phyloP scores from a whole-genome alignment of 805 yeast species.

The Cephaloascus fragrans region DNA sequence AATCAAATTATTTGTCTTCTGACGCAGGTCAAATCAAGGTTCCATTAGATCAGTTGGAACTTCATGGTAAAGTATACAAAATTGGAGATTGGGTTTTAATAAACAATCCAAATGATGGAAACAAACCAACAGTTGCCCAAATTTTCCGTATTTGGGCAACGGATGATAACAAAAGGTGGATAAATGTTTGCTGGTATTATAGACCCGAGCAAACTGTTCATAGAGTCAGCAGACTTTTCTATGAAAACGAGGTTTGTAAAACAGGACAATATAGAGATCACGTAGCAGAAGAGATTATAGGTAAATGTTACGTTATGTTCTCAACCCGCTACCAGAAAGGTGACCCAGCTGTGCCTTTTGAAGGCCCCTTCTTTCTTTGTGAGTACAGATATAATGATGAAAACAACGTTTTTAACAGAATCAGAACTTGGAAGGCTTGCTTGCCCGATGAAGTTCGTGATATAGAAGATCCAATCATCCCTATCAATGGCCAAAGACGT shows the following conservation, averaged over 20 bases:
- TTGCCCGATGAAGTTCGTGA: conserved; percentile 93
- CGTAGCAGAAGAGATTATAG: conserved; percentile 75
- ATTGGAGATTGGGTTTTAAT: conserved; percentile 96
- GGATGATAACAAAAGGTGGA: conserved; percentile 76
- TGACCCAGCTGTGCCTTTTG: conserved; percentile 73
- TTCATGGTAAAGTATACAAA: conserved; percentile 61
- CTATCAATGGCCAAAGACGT: conserved; percentile 56
- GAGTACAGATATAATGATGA: conserved; percentile 90
- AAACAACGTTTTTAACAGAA: conserved; percentile 85
- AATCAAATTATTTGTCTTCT: conserved; percentile 55
- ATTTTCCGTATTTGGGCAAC: conserved; percentile 86
- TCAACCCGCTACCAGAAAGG: conserved; percentile 93
- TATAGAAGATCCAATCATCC: conserved; percentile 69
- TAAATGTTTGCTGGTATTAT: conserved; percentile 96
- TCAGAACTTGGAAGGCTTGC: conserved; percentile 98
- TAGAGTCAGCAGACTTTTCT: conserved; percentile 78
- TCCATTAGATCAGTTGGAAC: conserved; percentile 71
- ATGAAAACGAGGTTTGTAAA: conserved; percentile 91
- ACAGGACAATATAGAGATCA: conserved; percentile 97
- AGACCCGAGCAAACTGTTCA: conserved; percentile 98
- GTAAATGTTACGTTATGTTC: conserved; percentile 91
- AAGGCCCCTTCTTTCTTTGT: conserved; percentile 84
- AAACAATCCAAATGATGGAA: conserved; percentile 77
- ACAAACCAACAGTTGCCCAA: conserved; percentile 90
- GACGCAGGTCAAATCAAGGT: conserved; percentile 51